phyloP scores from a whole-genome alignment of 2,329 filamentous ascomycete genomes.

The Colletotrichum sublineola region DNA sequence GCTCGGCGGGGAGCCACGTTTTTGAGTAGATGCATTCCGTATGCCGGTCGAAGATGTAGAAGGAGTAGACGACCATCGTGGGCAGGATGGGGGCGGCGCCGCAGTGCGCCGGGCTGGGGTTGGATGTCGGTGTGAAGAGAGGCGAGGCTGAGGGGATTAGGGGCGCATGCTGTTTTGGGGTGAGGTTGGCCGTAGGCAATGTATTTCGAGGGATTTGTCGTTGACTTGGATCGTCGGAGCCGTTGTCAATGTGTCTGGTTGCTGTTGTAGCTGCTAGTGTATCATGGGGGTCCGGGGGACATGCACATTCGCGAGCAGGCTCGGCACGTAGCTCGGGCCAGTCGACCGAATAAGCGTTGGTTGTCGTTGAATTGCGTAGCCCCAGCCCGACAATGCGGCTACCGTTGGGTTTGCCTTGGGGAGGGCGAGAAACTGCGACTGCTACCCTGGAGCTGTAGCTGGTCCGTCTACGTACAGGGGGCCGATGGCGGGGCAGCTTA shows the following conservation, averaged over 20 bases:
- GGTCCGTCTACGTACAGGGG: constrained; percentile 24
- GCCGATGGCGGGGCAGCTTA: constrained; percentile 23
- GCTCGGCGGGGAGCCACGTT: constrained; percentile 75
- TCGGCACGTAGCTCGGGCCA: constrained; percentile 10
- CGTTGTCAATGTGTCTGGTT: neutral
- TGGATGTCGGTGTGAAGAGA: neutral
- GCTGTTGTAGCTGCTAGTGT: constrained; percentile 9
- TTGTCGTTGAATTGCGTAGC: constrained; percentile 12
- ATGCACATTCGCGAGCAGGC: constrained; percentile 13
- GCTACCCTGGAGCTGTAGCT: constrained; percentile 30
- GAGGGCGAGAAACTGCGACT: constrained; percentile 12
- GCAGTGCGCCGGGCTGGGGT: constrained; percentile 12
- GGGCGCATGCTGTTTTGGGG: constrained; percentile 25
- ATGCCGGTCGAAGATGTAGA: constrained; percentile 99
- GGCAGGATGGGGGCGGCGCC: constrained; percentile 30
- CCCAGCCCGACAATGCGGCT: constrained; percentile 26
- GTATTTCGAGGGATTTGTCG: too few relatives aligned
- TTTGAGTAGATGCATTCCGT: constrained; percentile 98
- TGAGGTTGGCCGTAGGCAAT: neutral
- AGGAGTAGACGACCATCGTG: constrained; percentile 93
- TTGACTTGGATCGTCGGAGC: neutral
- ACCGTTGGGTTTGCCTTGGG: constrained; percentile 15
- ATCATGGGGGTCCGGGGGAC: constrained; percentile 1
- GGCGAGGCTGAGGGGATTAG: neutral
- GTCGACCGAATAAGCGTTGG: constrained; percentile 31